Conservation (phyloP, 768 basidiomycete genomes). For the Guyanaporus albipodus region DNA sequence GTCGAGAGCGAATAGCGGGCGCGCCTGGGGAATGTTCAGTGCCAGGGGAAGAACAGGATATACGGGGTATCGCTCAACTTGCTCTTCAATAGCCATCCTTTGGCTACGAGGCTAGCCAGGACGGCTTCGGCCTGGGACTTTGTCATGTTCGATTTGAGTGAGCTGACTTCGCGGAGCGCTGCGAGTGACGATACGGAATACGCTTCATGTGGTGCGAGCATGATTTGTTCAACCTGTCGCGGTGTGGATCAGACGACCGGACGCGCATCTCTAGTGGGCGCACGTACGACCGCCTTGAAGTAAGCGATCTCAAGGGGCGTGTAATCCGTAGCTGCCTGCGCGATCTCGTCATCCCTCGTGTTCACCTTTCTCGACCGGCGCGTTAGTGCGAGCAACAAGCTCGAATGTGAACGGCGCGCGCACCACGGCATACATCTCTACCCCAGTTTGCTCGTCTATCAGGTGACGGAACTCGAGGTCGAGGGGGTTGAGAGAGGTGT, state of each 20-base stretch:
- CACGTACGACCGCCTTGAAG: conserved; percentile 76
- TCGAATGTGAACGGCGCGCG: conserved; percentile 21
- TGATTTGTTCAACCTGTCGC: conserved; percentile 78
- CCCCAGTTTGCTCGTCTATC: conserved; percentile 61
- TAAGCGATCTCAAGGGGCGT: conserved; percentile 72
- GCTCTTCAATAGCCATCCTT: conserved; percentile 75
- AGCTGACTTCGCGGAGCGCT: conserved; percentile 65
- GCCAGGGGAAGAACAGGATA: neutral
- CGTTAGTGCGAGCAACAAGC: neutral
- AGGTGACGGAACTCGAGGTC: conserved; percentile 68
- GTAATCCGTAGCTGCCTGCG: conserved; percentile 84
- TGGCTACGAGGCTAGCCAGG: conserved; percentile 77
- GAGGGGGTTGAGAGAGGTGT: conserved; percentile 58
- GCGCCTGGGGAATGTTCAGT: conserved; percentile 35
- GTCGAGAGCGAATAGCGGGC: conserved; percentile 75
- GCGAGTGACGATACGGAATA: conserved; percentile 76
- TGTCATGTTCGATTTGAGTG: conserved; percentile 60
- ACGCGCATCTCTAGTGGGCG: neutral
- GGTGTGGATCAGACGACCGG: neutral
- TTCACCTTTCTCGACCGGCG: conserved; percentile 56
- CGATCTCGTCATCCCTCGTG: conserved; percentile 71
- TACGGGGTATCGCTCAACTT: conserved; percentile 43
- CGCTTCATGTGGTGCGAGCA: conserved; percentile 69
- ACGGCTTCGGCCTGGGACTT: conserved; percentile 73
- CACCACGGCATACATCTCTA: conserved; percentile 67